A percentile compares a stretch with the other conserved stretches of the same genome.
phyloP scores from a whole-genome alignment of 139 green algal genomes.

The Micractinium sp. region DNA sequence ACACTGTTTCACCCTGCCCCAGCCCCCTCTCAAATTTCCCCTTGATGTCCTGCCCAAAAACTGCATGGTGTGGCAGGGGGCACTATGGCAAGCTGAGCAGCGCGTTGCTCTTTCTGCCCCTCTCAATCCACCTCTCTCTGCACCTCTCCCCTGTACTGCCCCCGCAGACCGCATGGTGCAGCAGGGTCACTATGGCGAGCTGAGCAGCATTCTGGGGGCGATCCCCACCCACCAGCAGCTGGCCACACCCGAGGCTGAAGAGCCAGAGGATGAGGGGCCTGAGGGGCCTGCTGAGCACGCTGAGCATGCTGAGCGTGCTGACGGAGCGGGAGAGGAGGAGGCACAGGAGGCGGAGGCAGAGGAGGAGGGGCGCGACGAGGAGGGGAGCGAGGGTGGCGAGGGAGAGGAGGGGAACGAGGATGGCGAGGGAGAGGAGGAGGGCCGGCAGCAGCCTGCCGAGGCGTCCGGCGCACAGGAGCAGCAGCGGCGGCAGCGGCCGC shows the following conservation, averaged over 20 bases:
- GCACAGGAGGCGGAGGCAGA: conserved; percentile 15
- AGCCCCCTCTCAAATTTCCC: no score
- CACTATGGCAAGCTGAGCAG: no score
- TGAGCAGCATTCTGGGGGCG: conserved; percentile 83
- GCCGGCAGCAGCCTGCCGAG: conserved; percentile 20
- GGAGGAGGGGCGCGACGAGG: conserved; percentile 6
- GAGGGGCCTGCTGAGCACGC: neutral
- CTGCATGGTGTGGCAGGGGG: neutral
- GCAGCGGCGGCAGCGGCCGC: neutral
- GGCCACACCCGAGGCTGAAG: neutral
- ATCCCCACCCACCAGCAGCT: conserved; percentile 24
- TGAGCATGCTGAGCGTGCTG: neutral
- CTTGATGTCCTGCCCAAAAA: neutral
- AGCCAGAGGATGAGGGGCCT: neutral
- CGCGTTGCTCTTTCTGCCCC: neutral
- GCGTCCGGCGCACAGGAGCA: conserved; percentile 8
- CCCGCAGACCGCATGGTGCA: conserved; percentile 91
- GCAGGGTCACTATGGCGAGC: conserved; percentile 83
- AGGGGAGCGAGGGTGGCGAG: conserved; percentile 28
- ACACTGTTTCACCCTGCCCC: no score
- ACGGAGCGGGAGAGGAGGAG: neutral
- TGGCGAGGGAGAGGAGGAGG: conserved; percentile 32
- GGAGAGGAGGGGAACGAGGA: conserved; percentile 16
- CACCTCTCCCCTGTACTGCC: neutral
- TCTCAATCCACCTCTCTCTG: neutral